Evolutionary conservation across 2,329 filamentous ascomycete genomes (phyloP).

Genomic region (Talaromyces albobiverticillius): DNA sequence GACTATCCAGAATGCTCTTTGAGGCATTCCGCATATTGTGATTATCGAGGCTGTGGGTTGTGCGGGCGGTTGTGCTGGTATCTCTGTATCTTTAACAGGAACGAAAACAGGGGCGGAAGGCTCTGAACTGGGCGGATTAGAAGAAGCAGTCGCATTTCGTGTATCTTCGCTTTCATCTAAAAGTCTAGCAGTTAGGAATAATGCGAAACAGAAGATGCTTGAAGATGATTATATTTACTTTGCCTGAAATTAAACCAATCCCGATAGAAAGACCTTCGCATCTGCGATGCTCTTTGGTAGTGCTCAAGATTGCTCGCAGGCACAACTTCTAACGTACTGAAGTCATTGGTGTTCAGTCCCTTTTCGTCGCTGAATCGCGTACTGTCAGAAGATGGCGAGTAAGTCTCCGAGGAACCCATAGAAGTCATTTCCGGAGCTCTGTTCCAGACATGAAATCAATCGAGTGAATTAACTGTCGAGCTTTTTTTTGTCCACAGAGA

Average conservation of each 20-base stretch:
- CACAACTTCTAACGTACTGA: constrained; percentile 11
- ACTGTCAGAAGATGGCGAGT: background rate
- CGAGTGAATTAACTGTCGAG: too few species aligned
- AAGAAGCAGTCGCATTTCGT: background rate
- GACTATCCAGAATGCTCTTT: constrained; percentile 8
- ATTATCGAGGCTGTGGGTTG: background rate
- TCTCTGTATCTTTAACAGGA: too few species aligned
- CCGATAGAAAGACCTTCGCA: background rate
- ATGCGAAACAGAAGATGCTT: too few species aligned
- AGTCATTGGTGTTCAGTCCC: background rate
- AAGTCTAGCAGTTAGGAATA: too few species aligned
- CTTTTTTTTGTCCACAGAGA: too few species aligned
- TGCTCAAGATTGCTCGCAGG: constrained; percentile 2
- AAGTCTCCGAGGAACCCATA: background rate
- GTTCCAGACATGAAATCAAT: too few species aligned
- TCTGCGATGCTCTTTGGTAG: constrained; percentile 6
- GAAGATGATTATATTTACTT: background rate
- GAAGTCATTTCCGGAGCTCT: background rate
- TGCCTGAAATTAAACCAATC: background rate
- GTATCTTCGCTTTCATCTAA: background rate
- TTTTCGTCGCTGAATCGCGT: background rate
- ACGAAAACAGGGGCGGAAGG: background rate
- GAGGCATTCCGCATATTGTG: constrained; percentile 10
- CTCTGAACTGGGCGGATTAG: background rate
- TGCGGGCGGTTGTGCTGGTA: too few species aligned